Conservation (phyloP, 371 early-diverging fungal species). For the Zychaea mexicana region DNA sequence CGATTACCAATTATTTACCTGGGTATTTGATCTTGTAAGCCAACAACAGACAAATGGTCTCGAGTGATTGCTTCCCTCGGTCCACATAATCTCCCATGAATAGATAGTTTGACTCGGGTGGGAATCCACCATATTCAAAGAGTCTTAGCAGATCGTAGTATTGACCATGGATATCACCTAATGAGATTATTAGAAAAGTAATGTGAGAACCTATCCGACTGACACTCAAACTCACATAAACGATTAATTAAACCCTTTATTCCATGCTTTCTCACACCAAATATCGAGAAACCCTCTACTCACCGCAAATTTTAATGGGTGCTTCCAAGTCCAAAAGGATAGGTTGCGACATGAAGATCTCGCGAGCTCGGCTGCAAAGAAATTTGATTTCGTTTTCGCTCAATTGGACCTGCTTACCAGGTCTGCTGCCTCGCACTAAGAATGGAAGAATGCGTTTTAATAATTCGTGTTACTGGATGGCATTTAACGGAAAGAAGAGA, state of each 20-base stretch:
- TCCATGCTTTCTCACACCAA: background rate
- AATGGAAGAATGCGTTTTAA: conserved; percentile 3
- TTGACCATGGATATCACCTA: conserved; percentile 95
- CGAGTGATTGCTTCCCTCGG: conserved; percentile 93
- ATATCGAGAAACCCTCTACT: conserved; percentile 4
- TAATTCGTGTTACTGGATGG: background rate
- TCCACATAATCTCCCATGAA: conserved; percentile 98
- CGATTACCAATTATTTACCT: too few relatives aligned
- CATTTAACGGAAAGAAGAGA: background rate
- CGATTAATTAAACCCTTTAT: too few relatives aligned
- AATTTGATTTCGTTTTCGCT: conserved; percentile 85
- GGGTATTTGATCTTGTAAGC: conserved; percentile 95
- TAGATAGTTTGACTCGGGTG: conserved; percentile 85
- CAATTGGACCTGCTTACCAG: conserved; percentile 86
- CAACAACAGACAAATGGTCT: conserved; percentile 90
- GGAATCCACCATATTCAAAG: conserved; percentile 88
- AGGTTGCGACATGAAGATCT: conserved; percentile 91
- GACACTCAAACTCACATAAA: too few relatives aligned
- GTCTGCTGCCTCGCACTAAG: conserved; percentile 90
- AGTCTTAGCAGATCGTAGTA: conserved; percentile 84
- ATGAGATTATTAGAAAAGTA: too few relatives aligned
- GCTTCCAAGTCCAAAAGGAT: conserved; percentile 91
- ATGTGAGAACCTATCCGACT: too few relatives aligned
- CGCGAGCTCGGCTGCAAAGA: conserved; percentile 86
- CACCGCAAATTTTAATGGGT: conserved; percentile 94